These are phyloP conservation scores for Dendrobium officinale DNA, from an alignment of 106 monocot genomes.

Conservation along the genomic window DNA sequence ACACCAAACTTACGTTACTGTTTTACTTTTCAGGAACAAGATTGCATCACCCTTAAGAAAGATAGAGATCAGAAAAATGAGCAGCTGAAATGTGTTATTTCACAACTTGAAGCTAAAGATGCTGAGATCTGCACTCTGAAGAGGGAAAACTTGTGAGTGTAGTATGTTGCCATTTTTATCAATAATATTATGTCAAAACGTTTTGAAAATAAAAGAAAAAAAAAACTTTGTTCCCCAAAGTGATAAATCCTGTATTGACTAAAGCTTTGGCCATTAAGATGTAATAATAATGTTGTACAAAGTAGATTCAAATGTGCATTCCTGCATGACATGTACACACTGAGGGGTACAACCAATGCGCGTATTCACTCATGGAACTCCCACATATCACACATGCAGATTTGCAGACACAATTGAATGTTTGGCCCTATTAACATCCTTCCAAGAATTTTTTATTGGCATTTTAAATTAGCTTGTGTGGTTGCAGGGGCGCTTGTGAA, in stretches of 20 bases:
- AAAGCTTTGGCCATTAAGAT: not conserved
- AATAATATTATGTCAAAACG: not conserved
- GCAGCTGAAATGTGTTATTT: constrained; percentile 31
- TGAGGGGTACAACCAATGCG: not conserved
- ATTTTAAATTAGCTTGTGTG: not conserved
- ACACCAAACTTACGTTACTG: not conserved
- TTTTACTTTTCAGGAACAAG: constrained; percentile 39
- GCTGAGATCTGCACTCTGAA: constrained; percentile 53
- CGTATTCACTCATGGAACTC: not conserved
- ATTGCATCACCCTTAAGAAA: constrained; percentile 39
- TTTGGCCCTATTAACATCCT: not conserved
- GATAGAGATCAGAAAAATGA: constrained; percentile 43
- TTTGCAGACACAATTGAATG: not conserved
- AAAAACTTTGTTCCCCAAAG: not conserved
- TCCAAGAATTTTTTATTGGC: not conserved
- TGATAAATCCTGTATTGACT: not conserved
- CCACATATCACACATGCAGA: not conserved
- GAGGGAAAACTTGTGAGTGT: constrained; percentile 43
- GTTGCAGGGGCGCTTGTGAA: not conserved
- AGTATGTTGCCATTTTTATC: not conserved
- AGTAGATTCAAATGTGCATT: not conserved
- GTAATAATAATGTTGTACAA: not conserved
- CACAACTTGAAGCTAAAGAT: constrained; percentile 43
- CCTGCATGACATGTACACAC: not conserved
- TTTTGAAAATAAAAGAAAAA: not conserved